Evolutionary conservation across 2,329 filamentous ascomycete genomes (phyloP), one percentile per base, ranked within the genome.

Genomic region (Fusarium udum): DNA sequence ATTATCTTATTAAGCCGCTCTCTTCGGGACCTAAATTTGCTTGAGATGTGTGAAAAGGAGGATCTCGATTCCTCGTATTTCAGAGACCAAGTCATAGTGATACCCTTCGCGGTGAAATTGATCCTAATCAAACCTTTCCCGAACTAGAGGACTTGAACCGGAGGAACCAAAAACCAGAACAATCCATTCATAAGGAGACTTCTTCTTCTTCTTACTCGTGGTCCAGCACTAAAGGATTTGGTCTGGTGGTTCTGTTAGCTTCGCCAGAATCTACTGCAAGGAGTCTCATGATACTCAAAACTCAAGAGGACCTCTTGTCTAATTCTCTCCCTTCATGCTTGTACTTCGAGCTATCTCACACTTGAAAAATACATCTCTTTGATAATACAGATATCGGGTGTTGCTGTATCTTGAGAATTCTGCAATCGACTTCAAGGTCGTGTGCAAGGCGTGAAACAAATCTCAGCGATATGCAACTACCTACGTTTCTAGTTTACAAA

Each of bases 241-340:
- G 18, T 26, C 9, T 45, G 4, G 20, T 26, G 12, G 8, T 18
- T 34, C 7, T 32, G 28, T 57, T 32, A 34, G 18, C 18, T 34
- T 24, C 4, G 18, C 28, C 13, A 24, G 28, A 32, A 45, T 24
- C 39, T 13, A 45, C 39, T 24, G 13, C 22, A 8, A 3, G 3
- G 10, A 7, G 8, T 18, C 3, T 4, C 31, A 7, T 28, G 1
- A 12, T 1, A 36, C 14, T 48, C 55, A 36, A 16, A 48, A 10
- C 40, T 58, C 26, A 56, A 26, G 22, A 32, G 7, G 12, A 20
- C 6, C n/a, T n/a, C 8, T 58, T 10, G 16, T 14, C 16, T 7
- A 15, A 1, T 34, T 20, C 1, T 3, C 2, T 5, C 12, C n/a
- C 12, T 9, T 36, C 4, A 10, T 14, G 1, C 42, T 28, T 48